A percentile compares a stretch with the other conserved stretches of the same genome.
Conservation (phyloP, 2,329 filamentous ascomycete species). For the Botrytis hyacinthi region DNA sequence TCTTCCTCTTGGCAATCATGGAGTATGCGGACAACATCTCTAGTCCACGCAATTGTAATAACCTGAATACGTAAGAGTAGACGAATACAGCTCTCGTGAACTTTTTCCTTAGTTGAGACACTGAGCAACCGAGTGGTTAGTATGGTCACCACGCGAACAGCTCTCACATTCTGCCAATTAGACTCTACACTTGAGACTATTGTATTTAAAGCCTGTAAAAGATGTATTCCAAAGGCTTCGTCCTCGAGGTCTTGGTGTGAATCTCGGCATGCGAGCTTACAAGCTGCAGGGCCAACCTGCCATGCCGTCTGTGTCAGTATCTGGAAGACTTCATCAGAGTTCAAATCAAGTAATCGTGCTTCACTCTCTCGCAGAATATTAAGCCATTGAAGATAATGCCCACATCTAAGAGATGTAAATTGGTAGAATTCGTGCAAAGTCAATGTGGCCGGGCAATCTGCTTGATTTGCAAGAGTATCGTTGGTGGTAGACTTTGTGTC, state of each 20-base stretch:
- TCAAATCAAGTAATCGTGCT: constrained; percentile 49
- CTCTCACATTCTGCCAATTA: constrained; percentile 52
- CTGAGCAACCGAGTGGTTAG: constrained; percentile 47
- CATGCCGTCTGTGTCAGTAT: constrained; percentile 50
- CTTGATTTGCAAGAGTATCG: constrained; percentile 50
- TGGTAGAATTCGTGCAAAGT: constrained; percentile 54
- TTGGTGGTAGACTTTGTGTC: constrained; percentile 45
- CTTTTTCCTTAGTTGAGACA: constrained; percentile 33
- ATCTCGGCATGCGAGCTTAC: constrained; percentile 31
- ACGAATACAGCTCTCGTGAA: constrained; percentile 35
- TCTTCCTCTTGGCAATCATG: constrained; percentile 30
- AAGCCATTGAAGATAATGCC: constrained; percentile 51
- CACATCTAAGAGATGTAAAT: constrained; percentile 49
- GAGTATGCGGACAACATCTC: constrained; percentile 20
- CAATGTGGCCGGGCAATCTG: constrained; percentile 48
- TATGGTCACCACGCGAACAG: constrained; percentile 43
- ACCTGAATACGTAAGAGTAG: constrained; percentile 40
- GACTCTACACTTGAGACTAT: constrained; percentile 42
- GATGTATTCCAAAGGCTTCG: constrained; percentile 36
- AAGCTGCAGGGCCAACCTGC: constrained; percentile 45
- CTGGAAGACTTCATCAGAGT: constrained; percentile 47
- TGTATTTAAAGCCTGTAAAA: constrained; percentile 40
- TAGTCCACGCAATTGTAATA: constrained; percentile 44
- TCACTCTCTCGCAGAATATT: constrained; percentile 55
- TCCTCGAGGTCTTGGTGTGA: constrained; percentile 42